A percentile compares a stretch with the other conserved stretches of the same genome.
Evolutionary conservation across 2,329 filamentous ascomycete species (phyloP).

Genomic region (Stylonectria norvegica): DNA sequence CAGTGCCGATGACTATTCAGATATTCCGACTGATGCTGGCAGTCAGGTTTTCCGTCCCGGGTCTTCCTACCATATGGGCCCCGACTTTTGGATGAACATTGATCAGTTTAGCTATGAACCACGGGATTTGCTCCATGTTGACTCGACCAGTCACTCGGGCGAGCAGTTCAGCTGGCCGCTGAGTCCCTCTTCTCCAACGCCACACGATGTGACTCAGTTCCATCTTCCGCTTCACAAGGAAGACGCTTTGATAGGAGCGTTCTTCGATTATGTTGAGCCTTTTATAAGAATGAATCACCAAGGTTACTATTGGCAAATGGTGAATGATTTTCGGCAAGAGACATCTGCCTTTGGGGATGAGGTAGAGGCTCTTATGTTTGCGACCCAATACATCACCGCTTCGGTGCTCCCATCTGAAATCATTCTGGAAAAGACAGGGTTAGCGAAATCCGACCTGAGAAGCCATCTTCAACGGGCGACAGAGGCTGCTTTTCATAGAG

Average conservation of each 20-base stretch:
- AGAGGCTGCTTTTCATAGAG: conserved; percentile 12
- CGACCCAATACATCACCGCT: conserved; percentile 12
- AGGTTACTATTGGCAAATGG: conserved; percentile 13
- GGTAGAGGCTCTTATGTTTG: conserved; percentile 16
- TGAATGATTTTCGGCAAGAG: conserved; percentile 11
- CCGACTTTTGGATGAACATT: conserved; percentile 13
- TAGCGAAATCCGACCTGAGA: conserved; percentile 6
- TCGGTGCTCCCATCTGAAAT: conserved; percentile 9
- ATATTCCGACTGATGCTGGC: conserved; percentile 10
- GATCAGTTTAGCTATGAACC: conserved; percentile 11
- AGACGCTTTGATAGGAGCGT: conserved; percentile 9
- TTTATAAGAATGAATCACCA: conserved; percentile 15
- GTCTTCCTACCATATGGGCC: conserved; percentile 11
- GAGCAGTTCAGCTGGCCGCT: conserved; percentile 7
- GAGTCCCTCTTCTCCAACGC: conserved; percentile 1
- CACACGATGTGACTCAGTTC: conserved; percentile 9
- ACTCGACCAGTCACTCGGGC: conserved; percentile 2
- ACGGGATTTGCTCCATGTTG: conserved; percentile 10
- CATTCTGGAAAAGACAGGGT: conserved; percentile 9
- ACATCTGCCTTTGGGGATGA: conserved; percentile 6
- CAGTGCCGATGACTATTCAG: conserved; percentile 10
- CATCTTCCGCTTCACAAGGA: conserved; percentile 12
- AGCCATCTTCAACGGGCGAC: conserved; percentile 12
- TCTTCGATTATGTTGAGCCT: conserved; percentile 14
- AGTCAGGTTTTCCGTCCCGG: conserved; percentile 8